phyloP scores from a whole-genome alignment of 352 stramenopile species.

The Bremia lactucae region DNA sequence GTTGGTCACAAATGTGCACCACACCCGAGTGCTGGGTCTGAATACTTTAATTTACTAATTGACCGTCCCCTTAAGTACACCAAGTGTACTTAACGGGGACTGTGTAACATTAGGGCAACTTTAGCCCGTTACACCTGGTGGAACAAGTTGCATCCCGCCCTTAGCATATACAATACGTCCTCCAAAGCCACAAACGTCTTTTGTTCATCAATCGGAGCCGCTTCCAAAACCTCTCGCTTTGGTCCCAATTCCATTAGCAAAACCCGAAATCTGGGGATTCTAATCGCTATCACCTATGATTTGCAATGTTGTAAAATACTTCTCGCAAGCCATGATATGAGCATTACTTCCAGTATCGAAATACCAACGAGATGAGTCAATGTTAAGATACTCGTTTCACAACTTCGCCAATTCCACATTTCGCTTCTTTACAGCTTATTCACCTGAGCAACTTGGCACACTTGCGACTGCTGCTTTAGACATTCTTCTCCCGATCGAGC shows the following conservation, averaged over 20 bases:
- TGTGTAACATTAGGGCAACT: no score
- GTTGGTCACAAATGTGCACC: no score
- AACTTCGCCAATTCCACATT: neutral
- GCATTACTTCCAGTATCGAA: neutral
- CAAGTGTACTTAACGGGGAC: no score
- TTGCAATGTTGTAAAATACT: neutral
- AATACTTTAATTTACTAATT: no score
- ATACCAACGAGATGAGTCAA: neutral
- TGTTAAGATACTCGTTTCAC: neutral
- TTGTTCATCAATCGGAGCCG: neutral
- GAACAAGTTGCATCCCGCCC: neutral
- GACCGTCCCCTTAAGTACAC: no score
- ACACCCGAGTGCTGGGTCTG: no score
- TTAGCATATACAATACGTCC: neutral
- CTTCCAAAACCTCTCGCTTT: neutral
- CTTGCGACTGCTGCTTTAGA: neutral
- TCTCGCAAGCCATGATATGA: neutral
- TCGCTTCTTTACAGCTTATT: neutral
- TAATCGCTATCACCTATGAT: neutral
- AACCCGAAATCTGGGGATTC: neutral
- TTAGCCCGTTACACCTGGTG: no score
- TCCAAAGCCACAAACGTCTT: neutral
- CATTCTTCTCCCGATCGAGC: no score
- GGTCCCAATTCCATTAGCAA: neutral
- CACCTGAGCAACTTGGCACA: no score